Conservation (phyloP, 2,329 filamentous ascomycete species). For the Cercospora citrullina region DNA sequence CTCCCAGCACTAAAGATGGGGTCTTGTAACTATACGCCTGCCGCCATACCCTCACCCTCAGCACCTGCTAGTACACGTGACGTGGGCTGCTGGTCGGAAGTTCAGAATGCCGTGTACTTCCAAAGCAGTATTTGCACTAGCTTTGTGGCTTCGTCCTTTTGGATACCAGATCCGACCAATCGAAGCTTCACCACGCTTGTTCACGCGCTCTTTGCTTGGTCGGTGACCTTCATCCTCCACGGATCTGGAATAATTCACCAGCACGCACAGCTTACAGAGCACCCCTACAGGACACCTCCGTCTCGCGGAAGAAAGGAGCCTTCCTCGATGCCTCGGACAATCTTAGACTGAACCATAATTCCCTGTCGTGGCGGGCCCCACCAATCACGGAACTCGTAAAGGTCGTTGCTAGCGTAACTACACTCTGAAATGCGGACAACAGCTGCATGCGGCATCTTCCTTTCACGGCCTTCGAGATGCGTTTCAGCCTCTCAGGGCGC, state of each 20-base stretch:
- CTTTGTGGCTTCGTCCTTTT: background rate
- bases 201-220: background rate
- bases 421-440: background rate
- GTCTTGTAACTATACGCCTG: background rate
- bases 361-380: background rate
- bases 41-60: background rate
- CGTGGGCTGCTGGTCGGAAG: background rate
- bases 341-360: background rate
- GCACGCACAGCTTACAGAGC: background rate
- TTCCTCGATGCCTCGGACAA: background rate
- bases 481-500: background rate
- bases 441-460: slow-evolving; percentile 1
- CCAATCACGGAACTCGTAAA: background rate
- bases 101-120: background rate
- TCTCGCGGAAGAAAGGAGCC: background rate
- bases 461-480: background rate
- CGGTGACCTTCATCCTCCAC: background rate
- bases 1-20: background rate
- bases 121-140: background rate
- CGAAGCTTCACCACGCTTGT: background rate
- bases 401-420: background rate
- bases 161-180: background rate
- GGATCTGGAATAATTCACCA: background rate
- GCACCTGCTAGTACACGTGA: background rate
- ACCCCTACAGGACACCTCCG: background rate